These are phyloP conservation scores for Eucalyptus dawsonii DNA, from an alignment of 345 rosid species.

Conservation along the genomic window DNA sequence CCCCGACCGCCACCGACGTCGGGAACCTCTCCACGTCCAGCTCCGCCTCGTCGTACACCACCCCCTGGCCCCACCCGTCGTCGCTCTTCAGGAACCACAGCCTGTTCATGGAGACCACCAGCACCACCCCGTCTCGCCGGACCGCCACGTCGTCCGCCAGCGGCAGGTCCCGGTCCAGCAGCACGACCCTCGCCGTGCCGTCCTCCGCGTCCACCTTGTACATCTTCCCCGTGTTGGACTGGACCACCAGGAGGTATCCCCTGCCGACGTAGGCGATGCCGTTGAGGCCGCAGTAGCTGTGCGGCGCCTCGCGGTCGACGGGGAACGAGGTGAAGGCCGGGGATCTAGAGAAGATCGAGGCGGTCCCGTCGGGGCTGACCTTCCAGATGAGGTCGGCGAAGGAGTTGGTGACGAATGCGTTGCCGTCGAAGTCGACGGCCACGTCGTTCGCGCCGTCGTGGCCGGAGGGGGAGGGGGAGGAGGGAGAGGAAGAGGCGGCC, in stretches of 20 bases:
- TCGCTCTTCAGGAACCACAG: constrained; percentile 66
- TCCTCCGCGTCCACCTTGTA: constrained; percentile 63
- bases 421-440: constrained; percentile 56
- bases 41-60: constrained; percentile 47
- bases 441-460: constrained; percentile 56
- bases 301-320: constrained; percentile 12
- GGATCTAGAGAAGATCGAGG: constrained; percentile 60
- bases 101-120: constrained; percentile 45
- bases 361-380: constrained; percentile 46
- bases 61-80: constrained; percentile 71
- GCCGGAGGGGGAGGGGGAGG: constrained; percentile 14
- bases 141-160: constrained; percentile 57
- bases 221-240: constrained; percentile 78
- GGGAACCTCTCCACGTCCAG: constrained; percentile 53
- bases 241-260: constrained; percentile 70
- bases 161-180: constrained; percentile 29
- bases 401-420: constrained; percentile 87
- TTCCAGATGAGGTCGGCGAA: constrained; percentile 77
- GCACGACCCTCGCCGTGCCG: constrained; percentile 50
- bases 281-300: constrained; percentile 48
- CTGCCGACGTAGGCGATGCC: constrained; percentile 72
- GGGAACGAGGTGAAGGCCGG: constrained; percentile 32
- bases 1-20: constrained; percentile 45
- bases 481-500: constrained; percentile 32
- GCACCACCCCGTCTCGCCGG: constrained; percentile 48